Base-by-base conservation (phyloP, 768 basidiomycete species). In the Antrodiella citrinella region DNA sequence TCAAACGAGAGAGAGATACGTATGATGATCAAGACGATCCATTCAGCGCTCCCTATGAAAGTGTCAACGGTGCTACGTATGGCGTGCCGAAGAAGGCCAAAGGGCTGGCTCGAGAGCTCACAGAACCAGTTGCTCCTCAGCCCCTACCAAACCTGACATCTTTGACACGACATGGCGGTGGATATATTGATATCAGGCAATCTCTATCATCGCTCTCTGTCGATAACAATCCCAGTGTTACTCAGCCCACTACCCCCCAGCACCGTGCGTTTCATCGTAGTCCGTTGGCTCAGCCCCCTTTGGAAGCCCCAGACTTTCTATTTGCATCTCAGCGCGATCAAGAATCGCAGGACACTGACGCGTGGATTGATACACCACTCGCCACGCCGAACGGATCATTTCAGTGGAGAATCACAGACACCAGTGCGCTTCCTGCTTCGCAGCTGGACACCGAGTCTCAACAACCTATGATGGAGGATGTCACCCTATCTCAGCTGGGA, bases 381-480 rank as follows among this genome's bases (percentile, higher is more conserved):
- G 67, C 75, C 25, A 78, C 80, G 5, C 79, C 80, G 3, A 75
- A 76, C 48, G 76, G 77, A 26, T 78, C 78, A n/a, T 59, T 74
- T 12, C 69, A 71, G 48, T 76, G 72, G 71, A 44, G 18, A 18
- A 11, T 44, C 18, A 44, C 42, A 18, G 18, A 44, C 18, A 44
- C 42, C 42, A 44, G 42, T 44, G 42, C 38, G 7, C 7, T 35
- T 35, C 15, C 30, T 7, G 30, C 30, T 7, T 35, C 30, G 30
- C 30, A 35, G 30, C 30, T 35, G 30, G 30, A 35, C 15, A 35
- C 30, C 30, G 30, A 35, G 30, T 61, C 24, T 70, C 68, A 41
- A 45, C 57, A 35, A 49, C 50, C 57, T 2, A 47, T 58, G 20
- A 55, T 59, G 26, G 66, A 65, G 43, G 58, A 69, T 7, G 51